Percentiles rank a stretch among this genome's conserved stretches.
These are phyloP conservation scores for Podospora bellae-mahoneyi DNA, from an alignment of 495 filamentous ascomycete genomes.

Conservation along the genomic window DNA sequence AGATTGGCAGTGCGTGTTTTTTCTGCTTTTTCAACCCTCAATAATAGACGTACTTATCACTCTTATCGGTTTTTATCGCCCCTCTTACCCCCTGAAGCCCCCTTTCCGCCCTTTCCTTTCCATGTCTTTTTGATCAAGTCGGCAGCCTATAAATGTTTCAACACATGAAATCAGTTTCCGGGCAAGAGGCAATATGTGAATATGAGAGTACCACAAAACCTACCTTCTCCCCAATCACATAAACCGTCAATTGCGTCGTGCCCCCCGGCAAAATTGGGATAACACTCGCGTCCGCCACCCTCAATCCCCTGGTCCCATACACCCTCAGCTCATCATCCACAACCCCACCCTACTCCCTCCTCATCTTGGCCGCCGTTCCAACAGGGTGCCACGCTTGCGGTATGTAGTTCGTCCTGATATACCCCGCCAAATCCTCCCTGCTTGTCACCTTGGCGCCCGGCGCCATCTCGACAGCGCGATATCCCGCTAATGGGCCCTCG, in stretches of 20 bases:
- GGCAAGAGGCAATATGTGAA: not conserved
- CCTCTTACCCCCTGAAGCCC: not conserved
- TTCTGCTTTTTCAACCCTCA: not conserved
- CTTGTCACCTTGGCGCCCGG: constrained; percentile 26
- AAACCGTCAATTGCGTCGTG: constrained; percentile 47
- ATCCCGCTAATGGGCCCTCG: not conserved
- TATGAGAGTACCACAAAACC: not conserved
- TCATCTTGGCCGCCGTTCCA: constrained; percentile 49
- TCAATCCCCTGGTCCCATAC: constrained; percentile 45
- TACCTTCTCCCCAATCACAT: constrained; percentile 49
- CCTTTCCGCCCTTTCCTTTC: not conserved
- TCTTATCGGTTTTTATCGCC: too few relatives aligned
- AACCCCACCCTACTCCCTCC: constrained; percentile 38
- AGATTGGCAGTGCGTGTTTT: not conserved
- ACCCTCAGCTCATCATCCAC: constrained; percentile 48
- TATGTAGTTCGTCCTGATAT: constrained; percentile 22
- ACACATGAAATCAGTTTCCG: too few relatives aligned
- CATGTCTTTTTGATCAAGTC: not conserved
- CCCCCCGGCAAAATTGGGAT: constrained; percentile 42
- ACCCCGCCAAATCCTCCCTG: constrained; percentile 18
- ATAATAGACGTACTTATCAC: too few relatives aligned
- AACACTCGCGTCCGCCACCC: constrained; percentile 36
- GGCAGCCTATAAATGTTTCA: not conserved
- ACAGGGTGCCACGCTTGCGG: constrained; percentile 30
- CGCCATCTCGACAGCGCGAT: not conserved